Conservation (phyloP, 208 protist species). For the Angomonas deanei region DNA sequence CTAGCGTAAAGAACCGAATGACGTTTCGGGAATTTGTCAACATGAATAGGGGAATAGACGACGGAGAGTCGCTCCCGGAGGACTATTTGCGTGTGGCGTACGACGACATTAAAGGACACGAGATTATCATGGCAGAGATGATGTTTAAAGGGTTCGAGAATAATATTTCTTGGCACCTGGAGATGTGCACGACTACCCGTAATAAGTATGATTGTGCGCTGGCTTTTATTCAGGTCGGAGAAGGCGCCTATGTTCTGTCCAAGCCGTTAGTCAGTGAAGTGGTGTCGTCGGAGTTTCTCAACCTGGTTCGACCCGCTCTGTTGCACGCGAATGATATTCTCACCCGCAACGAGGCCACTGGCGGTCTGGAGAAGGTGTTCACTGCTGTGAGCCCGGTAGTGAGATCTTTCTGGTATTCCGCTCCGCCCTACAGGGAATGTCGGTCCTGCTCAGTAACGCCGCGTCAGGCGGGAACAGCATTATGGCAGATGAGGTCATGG, state of each 20-base stretch:
- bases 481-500: not conserved
- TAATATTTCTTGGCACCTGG: conserved; percentile 74
- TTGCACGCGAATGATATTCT: too few species aligned
- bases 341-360: too few species aligned
- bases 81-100: conserved; percentile 89
- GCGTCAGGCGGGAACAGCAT: not conserved
- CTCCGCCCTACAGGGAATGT: not conserved
- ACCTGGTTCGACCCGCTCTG: too few species aligned
- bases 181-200: conserved; percentile 32
- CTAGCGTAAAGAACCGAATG: conserved; percentile 92
- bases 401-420: not conserved
- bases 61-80: conserved; percentile 84
- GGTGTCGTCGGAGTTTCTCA: too few species aligned
- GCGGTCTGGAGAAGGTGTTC: too few species aligned
- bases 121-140: conserved; percentile 92
- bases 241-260: too few species aligned
- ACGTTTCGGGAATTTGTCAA: conserved; percentile 89
- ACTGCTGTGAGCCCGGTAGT: not conserved
- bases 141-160: conserved; percentile 73
- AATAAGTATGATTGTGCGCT: not conserved
- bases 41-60: conserved; percentile 96
- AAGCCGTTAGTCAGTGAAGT: too few species aligned
- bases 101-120: conserved; percentile 88
- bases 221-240: too few species aligned
- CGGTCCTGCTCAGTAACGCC: not conserved